Base-by-base conservation (phyloP, 306 rosid genomes). In the Pueraria montana region DNA sequence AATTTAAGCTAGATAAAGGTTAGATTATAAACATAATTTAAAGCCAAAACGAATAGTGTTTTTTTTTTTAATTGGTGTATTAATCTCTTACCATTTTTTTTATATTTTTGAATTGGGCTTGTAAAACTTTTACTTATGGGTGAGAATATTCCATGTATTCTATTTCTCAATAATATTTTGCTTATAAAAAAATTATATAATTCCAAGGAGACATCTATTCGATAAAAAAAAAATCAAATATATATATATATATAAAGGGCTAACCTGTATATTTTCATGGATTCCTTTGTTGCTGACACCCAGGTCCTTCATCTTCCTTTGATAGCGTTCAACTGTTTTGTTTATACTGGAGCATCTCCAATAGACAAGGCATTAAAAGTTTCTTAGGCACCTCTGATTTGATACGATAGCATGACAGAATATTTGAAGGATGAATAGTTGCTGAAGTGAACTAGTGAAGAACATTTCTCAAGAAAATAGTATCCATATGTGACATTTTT, bases 251-350 rank as follows among this genome's bases (percentile, higher is more conserved):
- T 34, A 30, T 30, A 5, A 5, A 76, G 80, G 68, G n/a, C 68
- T 55, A 66, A 92, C 97, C 97, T 96, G 92, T 30, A 81, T 17
- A 65, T 88, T 80, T 61, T 89, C 91, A 76, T 65, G 80, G 74
- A 27, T 74, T 62, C 61, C 86, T 73, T 71, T 87, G 78, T 32
- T 32, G 70, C 36, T 23, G 45, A 61, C 83, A 72, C 52, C 81
- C 72, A 78, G 40, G 42, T 92, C 96, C 87, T 88, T 91, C 43
- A 80, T 61, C 86, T 86, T 92, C 77, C 36, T 81, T 87, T 89
- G 86, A 87, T 94, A 96, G 23, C 99, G 98, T 34, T 96, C 97
- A 21, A 94, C 55, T 9, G 93, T 92, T 84, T 90, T 92, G 89
- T 56, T 86, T 81, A 94, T 61, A 84, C 98, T 96, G 94, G 75